phyloP scores from a whole-genome alignment of 2,329 filamentous ascomycete genomes.

The Penicillium sp. region DNA sequence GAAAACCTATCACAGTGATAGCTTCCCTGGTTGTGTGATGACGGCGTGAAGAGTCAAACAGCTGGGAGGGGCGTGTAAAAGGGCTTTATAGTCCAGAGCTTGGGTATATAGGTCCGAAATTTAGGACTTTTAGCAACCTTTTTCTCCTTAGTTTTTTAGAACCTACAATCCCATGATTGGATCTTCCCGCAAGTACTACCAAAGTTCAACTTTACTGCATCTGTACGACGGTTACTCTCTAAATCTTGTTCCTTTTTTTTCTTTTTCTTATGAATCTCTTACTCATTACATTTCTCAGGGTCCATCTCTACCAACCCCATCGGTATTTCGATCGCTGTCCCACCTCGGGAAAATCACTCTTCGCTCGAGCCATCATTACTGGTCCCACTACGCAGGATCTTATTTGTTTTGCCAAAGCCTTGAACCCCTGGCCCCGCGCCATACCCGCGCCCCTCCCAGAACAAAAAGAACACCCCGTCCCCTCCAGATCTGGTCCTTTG shows the following conservation, averaged over 20 bases:
- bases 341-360: conserved; percentile 21
- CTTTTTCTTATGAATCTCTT: background rate
- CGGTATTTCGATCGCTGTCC: conserved; percentile 19
- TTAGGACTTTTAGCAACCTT: background rate
- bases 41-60: conserved; percentile 8
- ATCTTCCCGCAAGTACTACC: background rate
- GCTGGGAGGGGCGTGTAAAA: conserved; percentile 3
- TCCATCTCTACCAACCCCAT: conserved; percentile 19
- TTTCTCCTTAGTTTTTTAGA: background rate
- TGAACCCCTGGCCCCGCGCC: conserved; percentile 13
- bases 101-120: background rate
- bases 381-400: conserved; percentile 13
- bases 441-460: conserved; percentile 19
- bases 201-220: background rate
- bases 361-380: conserved; percentile 9
- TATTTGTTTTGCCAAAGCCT: conserved; percentile 12
- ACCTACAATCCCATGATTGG: background rate
- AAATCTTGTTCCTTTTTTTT: background rate
- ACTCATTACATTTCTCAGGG: conserved; percentile 15
- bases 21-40: conserved; percentile 15
- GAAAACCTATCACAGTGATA: conserved; percentile 14
- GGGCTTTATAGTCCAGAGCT: conserved; percentile 7
- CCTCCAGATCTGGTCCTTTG: conserved; percentile 3
- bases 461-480: conserved; percentile 18
- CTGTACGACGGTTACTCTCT: conserved; percentile 15